These are phyloP conservation scores for Spathaspora passalidarum DNA, from an alignment of 805 yeast genomes.

Conservation along the genomic window DNA sequence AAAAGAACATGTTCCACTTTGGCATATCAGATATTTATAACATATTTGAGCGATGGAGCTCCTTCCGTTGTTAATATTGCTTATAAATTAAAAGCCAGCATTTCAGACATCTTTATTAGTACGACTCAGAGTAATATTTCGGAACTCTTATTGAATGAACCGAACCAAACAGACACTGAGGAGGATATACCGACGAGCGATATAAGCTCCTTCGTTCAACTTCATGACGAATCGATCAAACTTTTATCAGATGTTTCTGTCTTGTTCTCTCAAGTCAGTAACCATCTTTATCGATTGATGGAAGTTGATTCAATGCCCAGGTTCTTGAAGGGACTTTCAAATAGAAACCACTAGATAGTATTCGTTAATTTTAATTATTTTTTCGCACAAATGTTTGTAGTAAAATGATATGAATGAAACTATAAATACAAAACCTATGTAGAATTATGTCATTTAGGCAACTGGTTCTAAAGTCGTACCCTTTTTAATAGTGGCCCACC, in stretches of 20 bases:
- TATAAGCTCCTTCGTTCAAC: neutral
- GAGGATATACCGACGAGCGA: too few species aligned
- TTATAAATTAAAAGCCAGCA: constrained; percentile 44
- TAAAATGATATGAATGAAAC: neutral
- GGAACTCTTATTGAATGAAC: neutral
- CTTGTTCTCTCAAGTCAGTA: constrained; percentile 39
- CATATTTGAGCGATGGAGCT: constrained; percentile 63
- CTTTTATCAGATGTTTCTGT: constrained; percentile 8
- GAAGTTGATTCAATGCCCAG: constrained; percentile 73
- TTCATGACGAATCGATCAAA: neutral
- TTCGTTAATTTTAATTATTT: neutral
- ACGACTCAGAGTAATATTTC: neutral
- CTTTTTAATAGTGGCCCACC: constrained; percentile 98
- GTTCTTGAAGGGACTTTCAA: constrained; percentile 29
- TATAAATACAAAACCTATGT: constrained; percentile 4
- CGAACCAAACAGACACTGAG: neutral
- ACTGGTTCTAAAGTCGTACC: constrained; percentile 87
- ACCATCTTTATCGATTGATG: constrained; percentile 56
- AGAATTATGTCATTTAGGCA: constrained; percentile 27
- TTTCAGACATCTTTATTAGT: constrained; percentile 24
- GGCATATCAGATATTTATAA: constrained; percentile 62
- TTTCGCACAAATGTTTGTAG: too few species aligned
- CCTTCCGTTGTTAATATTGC: constrained; percentile 72
- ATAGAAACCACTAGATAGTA: neutral
- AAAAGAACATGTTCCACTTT: constrained; percentile 56